Base-by-base conservation (phyloP, 192 early-diverging fungal genomes). In the Mortierella hygrophila region DNA sequence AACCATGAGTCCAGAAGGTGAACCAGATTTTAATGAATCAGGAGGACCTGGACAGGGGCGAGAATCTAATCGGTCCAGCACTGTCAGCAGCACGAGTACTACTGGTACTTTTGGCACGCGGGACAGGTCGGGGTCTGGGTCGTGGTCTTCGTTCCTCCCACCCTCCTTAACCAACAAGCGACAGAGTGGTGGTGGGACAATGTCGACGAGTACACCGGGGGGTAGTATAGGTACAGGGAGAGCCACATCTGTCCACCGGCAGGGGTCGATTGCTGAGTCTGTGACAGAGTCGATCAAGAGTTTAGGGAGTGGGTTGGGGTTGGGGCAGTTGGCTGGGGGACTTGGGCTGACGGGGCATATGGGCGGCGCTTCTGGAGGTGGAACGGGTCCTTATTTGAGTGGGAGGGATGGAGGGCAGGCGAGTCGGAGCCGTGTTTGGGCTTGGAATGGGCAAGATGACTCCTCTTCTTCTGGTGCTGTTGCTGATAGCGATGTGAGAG, bases 261-360 rank as follows among this genome's bases (percentile, higher is more conserved):
- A 75, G 6, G 75, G 55, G 15, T 81, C 84, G 6, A 77, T 86
- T 54, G 70, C 84, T 1, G 84, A 86, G 23, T 81, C 84, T 69
- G 84, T 86, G 18, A 41, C 84, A 49, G 84, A 81, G 74, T 86
- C 84, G 29, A 86, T 86, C 47, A 86, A 86, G 35, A 77, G 41
- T 40, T 23, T 86, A 0, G 63, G 84, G 47, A 81, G 29, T 18
- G 84, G 79, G 23, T 40, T 86, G n/a, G 69, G 76, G 7, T 38
- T 86, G 16, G 84, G 78, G 6, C 76, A 80, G 65, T 42, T 83
- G 4, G 76, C 77, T 55, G 84, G 79, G 2, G 78, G 78, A 6
- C n/a, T 85, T 21, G 83, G 83, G 0, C 26, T 85, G 20, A 75
- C 77, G 41, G 63, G 52, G 26, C 40, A 54, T 46, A 68, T 63